Evolutionary conservation across 2,329 filamentous ascomycete genomes (phyloP), one percentile per base, ranked within the genome.

Genomic region (Pyrenophora graminea): DNA sequence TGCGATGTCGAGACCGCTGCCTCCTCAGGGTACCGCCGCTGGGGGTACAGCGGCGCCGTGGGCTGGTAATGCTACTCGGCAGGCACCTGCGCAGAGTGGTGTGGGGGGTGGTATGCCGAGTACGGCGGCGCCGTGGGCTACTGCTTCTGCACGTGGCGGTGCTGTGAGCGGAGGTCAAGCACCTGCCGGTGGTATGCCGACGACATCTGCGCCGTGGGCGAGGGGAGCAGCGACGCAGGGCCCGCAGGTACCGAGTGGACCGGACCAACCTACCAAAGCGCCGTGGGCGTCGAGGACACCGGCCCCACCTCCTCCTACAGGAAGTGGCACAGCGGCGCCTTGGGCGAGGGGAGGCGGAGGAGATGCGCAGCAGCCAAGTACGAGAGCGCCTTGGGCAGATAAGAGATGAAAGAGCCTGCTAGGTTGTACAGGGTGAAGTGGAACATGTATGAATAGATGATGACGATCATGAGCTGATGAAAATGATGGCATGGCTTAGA

Each of bases 261-360:
- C 66, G 0, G 69, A 69, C 32, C 68, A 73, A 30, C 66, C 69
- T 25, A 73, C 69, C 0, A 61, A 56, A 56, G 69, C 70, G 7
- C 69, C 69, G 7, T 57, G 54, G 54, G 39, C 44, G 5, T 57
- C 61, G 17, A 38, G 60, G 23, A 64, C 64, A 9, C 55, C 63
- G 25, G 61, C 63, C 7, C 49, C 43, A 10, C 48, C 42, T 15
- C 55, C 55, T 9, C 44, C 58, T 15, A 15, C 15, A 12, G 42
- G 48, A 25, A 55, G 45, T 9, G 57, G 58, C 1, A 65, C 63
- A 34, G 61, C 59, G 37, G 67, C 65, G 32, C 69, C 64, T 2
- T 70, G 66, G 67, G 62, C 66, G 15, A 37, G 54, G 31, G 32
- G 52, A 25, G 1, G 32, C 31, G 41, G 27, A 38, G 53, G 37